These are phyloP conservation scores for Orbilia brochopaga DNA, from an alignment of 2,329 filamentous ascomycete genomes.

Conservation along the genomic window DNA sequence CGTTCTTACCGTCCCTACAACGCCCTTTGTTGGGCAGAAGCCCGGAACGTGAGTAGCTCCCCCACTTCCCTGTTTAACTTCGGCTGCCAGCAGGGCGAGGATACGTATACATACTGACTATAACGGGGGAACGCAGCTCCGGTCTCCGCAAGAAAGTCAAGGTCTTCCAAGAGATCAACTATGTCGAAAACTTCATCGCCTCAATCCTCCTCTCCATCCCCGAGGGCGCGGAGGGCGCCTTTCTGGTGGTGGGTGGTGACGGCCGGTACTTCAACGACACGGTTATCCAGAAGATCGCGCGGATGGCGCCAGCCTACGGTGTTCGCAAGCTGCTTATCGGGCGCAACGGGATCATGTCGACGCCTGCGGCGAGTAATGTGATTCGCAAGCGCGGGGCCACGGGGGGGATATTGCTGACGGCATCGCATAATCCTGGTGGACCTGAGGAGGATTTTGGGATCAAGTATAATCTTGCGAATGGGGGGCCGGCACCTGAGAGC, in stretches of 20 bases:
- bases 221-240: slow-evolving; percentile 84
- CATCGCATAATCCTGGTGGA: slow-evolving; percentile 96
- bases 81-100: slow-evolving; percentile 11
- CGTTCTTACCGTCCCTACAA: slow-evolving; percentile 42
- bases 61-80: slow-evolving; percentile 28
- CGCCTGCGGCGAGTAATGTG: slow-evolving; percentile 91
- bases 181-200: slow-evolving; percentile 93
- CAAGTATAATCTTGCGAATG: slow-evolving; percentile 99
- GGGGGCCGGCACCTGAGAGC: slow-evolving; percentile 90
- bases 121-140: slow-evolving; percentile 67
- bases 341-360: slow-evolving; percentile 94
- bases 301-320: slow-evolving; percentile 94
- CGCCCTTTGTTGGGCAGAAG: slow-evolving; percentile 76
- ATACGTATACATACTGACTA: slow-evolving; percentile 48
- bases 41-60: slow-evolving; percentile 84
- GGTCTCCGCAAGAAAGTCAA: slow-evolving; percentile 99
- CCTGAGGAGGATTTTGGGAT: slow-evolving; percentile 96
- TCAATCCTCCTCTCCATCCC: slow-evolving; percentile 96
- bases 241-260: slow-evolving; percentile 96
- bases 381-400: slow-evolving; percentile 95
- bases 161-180: slow-evolving; percentile 92
- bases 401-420: slow-evolving; percentile 93
- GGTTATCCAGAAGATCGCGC: slow-evolving; percentile 93
- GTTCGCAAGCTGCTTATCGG: slow-evolving; percentile 99
- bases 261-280: slow-evolving; percentile 97